phyloP scores from a whole-genome alignment of 768 basidiomycete genomes.

The Tricholoma hemisulphureum region DNA sequence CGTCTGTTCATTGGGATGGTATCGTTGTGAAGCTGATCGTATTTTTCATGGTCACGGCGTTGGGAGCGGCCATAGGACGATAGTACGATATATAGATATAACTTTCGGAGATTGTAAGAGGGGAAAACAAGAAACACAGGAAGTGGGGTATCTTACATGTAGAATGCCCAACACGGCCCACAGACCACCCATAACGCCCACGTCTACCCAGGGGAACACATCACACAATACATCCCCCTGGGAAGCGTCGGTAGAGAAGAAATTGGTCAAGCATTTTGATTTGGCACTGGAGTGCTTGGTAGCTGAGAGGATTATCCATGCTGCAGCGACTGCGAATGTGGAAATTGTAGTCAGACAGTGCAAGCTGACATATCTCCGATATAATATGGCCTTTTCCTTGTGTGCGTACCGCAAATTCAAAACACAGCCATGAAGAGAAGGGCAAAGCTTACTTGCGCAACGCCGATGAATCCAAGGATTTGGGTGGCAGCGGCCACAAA shows the following conservation, averaged over 20 bases:
- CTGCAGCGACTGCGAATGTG: constrained; percentile 75
- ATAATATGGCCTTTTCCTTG: constrained; percentile 67
- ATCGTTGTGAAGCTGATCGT: constrained; percentile 71
- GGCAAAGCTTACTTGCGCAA: constrained; percentile 56
- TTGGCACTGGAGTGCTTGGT: constrained; percentile 72
- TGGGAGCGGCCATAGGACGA: constrained; percentile 70
- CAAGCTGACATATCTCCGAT: constrained; percentile 66
- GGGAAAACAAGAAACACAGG: constrained; percentile 3
- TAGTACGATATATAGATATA: constrained; percentile 43
- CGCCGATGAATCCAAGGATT: constrained; percentile 81
- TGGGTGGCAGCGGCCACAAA: constrained; percentile 78
- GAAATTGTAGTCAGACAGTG: constrained; percentile 53
- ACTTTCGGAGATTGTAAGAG: constrained; percentile 33
- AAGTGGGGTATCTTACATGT: constrained; percentile 51
- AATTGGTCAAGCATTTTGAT: constrained; percentile 57
- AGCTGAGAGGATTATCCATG: constrained; percentile 81
- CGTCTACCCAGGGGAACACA: constrained; percentile 89
- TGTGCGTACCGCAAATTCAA: constrained; percentile 5
- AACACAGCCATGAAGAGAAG: not conserved
- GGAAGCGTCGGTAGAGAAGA: constrained; percentile 46
- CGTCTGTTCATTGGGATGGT: constrained; percentile 63
- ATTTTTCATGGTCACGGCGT: constrained; percentile 77
- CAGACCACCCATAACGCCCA: constrained; percentile 87
- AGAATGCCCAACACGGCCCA: constrained; percentile 80
- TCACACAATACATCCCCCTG: constrained; percentile 78